These are phyloP conservation scores for Ceratobasidium sp. DNA, from an alignment of 1,284 basidiomycete genomes.

Conservation along the genomic window DNA sequence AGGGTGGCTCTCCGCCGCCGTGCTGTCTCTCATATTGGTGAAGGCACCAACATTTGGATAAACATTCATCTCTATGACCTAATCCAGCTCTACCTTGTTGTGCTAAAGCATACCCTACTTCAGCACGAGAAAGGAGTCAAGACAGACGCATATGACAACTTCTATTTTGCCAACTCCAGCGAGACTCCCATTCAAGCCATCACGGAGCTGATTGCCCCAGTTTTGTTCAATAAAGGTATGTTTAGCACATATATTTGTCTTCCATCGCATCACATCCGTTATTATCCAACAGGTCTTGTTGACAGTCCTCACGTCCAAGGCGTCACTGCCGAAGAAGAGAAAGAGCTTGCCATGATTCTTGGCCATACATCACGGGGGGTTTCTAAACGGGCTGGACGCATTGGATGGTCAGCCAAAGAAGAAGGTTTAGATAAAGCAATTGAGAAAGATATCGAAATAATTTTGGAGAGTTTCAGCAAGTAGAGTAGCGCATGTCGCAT, in stretches of 20 bases:
- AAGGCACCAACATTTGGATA: constrained; percentile 17
- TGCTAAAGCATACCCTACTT: neutral
- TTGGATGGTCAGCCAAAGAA: too few relatives aligned
- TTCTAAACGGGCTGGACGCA: too few relatives aligned
- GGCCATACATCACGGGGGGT: too few relatives aligned
- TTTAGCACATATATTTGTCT: neutral
- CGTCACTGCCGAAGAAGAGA: neutral
- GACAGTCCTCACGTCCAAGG: neutral
- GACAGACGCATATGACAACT: constrained; percentile 18
- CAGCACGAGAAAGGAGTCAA: neutral
- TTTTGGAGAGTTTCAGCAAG: too few relatives aligned
- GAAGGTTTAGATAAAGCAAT: too few relatives aligned
- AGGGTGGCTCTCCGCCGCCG: constrained; percentile 1
- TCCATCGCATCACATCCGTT: neutral
- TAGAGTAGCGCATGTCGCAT: too few relatives aligned
- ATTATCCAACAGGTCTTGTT: neutral
- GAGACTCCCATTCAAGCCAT: neutral
- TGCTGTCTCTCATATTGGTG: constrained; percentile 2
- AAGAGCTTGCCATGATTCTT: neutral
- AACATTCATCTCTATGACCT: neutral
- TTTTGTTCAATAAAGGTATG: constrained; percentile 15
- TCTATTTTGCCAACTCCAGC: constrained; percentile 14
- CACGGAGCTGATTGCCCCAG: neutral
- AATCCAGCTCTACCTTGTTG: constrained; percentile 1
- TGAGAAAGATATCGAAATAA: too few relatives aligned